A percentile compares a stretch with the other conserved stretches of the same genome.
phyloP scores from a whole-genome alignment of 768 basidiomycete species.

The Russula vinacea region DNA sequence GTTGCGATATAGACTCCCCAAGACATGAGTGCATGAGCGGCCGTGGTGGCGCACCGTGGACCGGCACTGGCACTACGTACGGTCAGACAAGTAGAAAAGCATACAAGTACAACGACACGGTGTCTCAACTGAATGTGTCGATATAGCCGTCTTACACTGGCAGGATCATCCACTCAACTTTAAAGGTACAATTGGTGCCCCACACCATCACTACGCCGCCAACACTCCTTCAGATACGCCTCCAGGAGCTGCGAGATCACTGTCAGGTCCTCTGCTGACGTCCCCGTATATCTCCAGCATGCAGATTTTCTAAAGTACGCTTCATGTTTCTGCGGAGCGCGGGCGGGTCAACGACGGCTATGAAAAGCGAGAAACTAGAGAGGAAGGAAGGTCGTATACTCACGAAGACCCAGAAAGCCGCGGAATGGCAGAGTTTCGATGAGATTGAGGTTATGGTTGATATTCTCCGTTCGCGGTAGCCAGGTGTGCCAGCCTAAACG shows the following conservation, averaged over 20 bases:
- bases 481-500: slow-evolving; percentile 10
- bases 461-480: slow-evolving; percentile 32
- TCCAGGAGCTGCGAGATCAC: slow-evolving; percentile 42
- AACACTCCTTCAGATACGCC: slow-evolving; percentile 18
- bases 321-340: not conserved
- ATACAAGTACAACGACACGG: too few species aligned
- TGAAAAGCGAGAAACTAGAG: too few species aligned
- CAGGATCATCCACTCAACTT: not conserved
- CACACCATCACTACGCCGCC: not conserved
- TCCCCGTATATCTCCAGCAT: slow-evolving; percentile 41
- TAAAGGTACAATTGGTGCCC: not conserved
- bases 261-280: slow-evolving; percentile 37
- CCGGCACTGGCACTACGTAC: too few species aligned
- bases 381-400: slow-evolving; percentile 16
- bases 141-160: too few species aligned
- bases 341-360: not conserved
- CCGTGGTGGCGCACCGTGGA: too few species aligned
- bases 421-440: slow-evolving; percentile 44
- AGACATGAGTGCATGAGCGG: too few species aligned
- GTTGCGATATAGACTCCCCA: too few species aligned
- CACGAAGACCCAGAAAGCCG: slow-evolving; percentile 36
- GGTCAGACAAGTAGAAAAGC: too few species aligned
- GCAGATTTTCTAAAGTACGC: slow-evolving; percentile 38
- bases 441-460: slow-evolving; percentile 42
- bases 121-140: too few species aligned